Evolutionary conservation across 257 asterid species (phyloP).

Genomic region (Gardenia jasminoides): DNA sequence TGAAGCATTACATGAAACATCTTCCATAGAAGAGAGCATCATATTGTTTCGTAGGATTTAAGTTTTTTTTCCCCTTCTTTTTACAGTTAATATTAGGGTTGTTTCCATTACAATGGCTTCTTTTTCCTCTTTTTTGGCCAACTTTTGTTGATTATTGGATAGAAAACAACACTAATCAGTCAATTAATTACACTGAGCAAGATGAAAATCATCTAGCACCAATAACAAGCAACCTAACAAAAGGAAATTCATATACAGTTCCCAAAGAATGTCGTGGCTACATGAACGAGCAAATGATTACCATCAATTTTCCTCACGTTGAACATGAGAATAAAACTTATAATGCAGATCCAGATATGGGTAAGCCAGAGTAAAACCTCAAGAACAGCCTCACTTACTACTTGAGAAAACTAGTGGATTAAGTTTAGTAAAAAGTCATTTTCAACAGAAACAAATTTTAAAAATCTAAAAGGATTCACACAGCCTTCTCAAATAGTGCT

Average conservation of each 20-base stretch:
- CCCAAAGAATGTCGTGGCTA: not conserved
- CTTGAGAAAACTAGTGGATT: not conserved
- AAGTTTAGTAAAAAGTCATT: not conserved
- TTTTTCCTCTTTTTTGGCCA: not conserved
- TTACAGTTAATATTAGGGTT: not conserved
- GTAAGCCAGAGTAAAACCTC: not conserved
- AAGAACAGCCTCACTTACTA: not conserved
- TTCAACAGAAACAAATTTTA: not conserved
- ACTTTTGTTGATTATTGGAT: not conserved
- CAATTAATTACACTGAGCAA: not conserved
- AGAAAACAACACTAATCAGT: not conserved
- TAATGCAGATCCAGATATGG: not conserved
- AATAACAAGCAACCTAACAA: not conserved
- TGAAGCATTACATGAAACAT: not conserved
- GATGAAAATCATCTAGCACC: not conserved
- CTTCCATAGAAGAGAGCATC: not conserved
- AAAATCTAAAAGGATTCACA: not conserved
- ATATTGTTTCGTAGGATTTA: not conserved
- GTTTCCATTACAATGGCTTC: not conserved
- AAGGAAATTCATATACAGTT: too few relatives aligned
- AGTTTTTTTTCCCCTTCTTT: not conserved
- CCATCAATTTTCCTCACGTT: not conserved
- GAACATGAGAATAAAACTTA: not conserved
- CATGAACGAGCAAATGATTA: not conserved
- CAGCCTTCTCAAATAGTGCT: slow-evolving; percentile 13